These are phyloP conservation scores for Jackrogersella multiformis DNA, from an alignment of 495 filamentous ascomycete species.

Conservation along the genomic window DNA sequence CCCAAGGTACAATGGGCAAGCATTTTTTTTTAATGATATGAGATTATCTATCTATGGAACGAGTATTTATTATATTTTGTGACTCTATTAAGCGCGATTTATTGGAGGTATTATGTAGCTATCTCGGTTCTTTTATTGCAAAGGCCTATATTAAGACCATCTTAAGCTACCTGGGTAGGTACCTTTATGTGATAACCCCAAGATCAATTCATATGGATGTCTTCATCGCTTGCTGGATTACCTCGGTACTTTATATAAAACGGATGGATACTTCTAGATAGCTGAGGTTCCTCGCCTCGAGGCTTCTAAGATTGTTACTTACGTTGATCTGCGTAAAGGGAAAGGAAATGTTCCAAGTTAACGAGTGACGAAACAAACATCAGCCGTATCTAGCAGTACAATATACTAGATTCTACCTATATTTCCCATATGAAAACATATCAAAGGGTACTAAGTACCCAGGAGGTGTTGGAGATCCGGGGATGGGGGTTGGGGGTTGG, in stretches of 20 bases:
- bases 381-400: background rate
- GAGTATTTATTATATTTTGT: background rate
- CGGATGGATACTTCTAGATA: too few relatives aligned
- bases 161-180: background rate
- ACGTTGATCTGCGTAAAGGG: constrained; percentile 8
- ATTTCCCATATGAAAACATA: background rate
- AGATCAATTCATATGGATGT: too few relatives aligned
- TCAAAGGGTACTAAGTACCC: too few relatives aligned
- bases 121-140: background rate
- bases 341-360: constrained; percentile 3
- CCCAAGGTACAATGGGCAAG: constrained; percentile 21
- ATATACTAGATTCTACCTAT: background rate
- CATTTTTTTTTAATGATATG: constrained; percentile 5
- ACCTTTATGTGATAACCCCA: too few relatives aligned
- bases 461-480: constrained; percentile 33
- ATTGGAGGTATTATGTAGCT: background rate
- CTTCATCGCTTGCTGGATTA: too few relatives aligned
- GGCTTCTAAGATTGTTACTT: background rate
- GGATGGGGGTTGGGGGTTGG: constrained; percentile 35
- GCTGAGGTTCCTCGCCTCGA: too few relatives aligned
- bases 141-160: background rate
- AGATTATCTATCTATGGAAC: constrained; percentile 9
- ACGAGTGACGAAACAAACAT: constrained; percentile 18
- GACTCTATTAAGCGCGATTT: constrained; percentile 1
- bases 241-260: too few relatives aligned